phyloP scores from a whole-genome alignment of 768 basidiomycete genomes.

The Chalciporus piperatus region DNA sequence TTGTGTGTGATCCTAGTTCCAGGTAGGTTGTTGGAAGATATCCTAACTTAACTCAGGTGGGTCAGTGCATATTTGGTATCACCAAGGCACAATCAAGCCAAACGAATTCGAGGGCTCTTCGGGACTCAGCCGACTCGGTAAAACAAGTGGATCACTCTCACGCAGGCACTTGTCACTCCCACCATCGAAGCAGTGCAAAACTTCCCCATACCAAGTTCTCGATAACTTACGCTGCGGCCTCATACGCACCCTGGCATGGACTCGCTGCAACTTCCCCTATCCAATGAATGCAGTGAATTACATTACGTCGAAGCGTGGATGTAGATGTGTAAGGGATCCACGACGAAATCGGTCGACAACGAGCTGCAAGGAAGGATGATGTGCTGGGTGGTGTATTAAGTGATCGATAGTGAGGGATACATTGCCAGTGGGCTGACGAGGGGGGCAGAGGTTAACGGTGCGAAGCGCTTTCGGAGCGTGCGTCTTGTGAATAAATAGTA shows the following conservation, averaged over 20 bases:
- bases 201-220: no score
- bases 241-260: no score
- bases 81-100: no score
- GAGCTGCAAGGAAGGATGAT: not conserved
- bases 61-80: no score
- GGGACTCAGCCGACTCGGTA: no score
- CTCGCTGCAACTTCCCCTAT: no score
- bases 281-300: not conserved
- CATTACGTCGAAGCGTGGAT: not conserved
- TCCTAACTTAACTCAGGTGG: no score
- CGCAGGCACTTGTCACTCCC: not conserved
- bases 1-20: not conserved
- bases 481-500: constrained; percentile 59
- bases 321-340: not conserved
- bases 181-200: no score
- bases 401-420: constrained; percentile 18
- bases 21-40: not conserved
- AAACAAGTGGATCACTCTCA: not conserved
- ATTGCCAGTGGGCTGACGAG: constrained; percentile 10
- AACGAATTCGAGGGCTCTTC: no score
- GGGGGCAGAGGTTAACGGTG: constrained; percentile 19
- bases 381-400: constrained; percentile 14
- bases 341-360: not conserved
- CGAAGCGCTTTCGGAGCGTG: constrained; percentile 34
- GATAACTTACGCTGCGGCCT: no score